A percentile compares a stretch with the other conserved stretches of the same genome.
Evolutionary conservation across 768 basidiomycete genomes (phyloP).

Genomic region (Trametes punicea): DNA sequence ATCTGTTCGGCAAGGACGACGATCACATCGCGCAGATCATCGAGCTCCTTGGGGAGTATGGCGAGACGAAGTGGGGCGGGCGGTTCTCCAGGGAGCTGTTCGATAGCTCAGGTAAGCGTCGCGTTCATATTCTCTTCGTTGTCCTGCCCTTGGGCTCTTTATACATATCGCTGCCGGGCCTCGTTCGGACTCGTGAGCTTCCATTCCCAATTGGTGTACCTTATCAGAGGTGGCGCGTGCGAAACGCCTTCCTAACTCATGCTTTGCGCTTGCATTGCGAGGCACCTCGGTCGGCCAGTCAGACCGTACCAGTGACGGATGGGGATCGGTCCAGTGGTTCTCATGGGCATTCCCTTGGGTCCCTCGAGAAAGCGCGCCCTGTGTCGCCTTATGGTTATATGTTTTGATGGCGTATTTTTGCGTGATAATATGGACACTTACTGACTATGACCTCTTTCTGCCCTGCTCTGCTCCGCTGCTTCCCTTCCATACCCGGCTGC

Average conservation of each 20-base stretch:
- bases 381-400: background rate
- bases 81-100: slow-evolving; percentile 85
- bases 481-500: background rate
- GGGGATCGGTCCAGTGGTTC: background rate
- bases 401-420: slow-evolving; percentile 8
- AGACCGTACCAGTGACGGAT: background rate
- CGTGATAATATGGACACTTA: background rate
- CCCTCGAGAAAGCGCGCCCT: background rate
- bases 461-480: background rate
- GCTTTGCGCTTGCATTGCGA: background rate
- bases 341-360: background rate
- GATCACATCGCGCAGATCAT: slow-evolving; percentile 96
- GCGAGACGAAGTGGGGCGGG: slow-evolving; percentile 77
- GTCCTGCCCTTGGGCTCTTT: background rate
- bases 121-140: background rate
- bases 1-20: slow-evolving; percentile 86
- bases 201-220: slow-evolving; percentile 4
- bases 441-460: slow-evolving; percentile 2
- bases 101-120: slow-evolving; percentile 57
- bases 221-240: slow-evolving; percentile 1
- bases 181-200: background rate
- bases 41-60: slow-evolving; percentile 81
- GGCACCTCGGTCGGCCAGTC: background rate
- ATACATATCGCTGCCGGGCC: background rate
- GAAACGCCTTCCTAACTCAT: background rate